These are phyloP conservation scores for Umbellularia californica DNA, from an alignment of 164 flowering plant genomes.

Conservation along the genomic window DNA sequence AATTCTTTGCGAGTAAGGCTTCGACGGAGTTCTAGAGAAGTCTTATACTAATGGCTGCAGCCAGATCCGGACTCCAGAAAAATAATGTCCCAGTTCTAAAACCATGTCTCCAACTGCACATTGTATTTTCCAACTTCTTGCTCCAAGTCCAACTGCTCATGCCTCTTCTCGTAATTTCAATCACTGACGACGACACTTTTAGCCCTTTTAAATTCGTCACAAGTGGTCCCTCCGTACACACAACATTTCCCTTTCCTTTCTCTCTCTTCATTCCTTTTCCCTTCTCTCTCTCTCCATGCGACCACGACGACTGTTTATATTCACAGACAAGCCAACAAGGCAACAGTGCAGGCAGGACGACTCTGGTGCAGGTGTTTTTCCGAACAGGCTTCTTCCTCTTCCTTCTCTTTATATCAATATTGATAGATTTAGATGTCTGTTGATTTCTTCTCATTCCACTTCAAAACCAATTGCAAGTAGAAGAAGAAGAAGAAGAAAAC, in stretches of 20 bases:
- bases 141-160: neutral
- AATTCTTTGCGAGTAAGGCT: too few relatives aligned
- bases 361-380: slow-evolving; percentile 20
- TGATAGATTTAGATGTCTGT: too few relatives aligned
- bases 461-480: too few relatives aligned
- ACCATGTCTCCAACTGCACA: neutral
- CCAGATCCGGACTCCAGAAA: too few relatives aligned
- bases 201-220: neutral
- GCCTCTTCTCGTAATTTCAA: neutral
- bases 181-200: neutral
- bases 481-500: too few relatives aligned
- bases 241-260: neutral
- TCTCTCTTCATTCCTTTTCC: too few relatives aligned
- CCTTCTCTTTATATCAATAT: too few relatives aligned
- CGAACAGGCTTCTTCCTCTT: slow-evolving; percentile 7
- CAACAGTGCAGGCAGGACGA: neutral
- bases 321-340: too few relatives aligned
- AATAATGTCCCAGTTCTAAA: neutral
- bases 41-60: too few relatives aligned
- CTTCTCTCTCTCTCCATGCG: neutral
- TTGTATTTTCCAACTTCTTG: neutral
- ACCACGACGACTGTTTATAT: neutral
- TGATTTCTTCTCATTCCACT: too few relatives aligned
- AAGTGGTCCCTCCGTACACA: neutral
- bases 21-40: too few relatives aligned